A percentile compares a stretch with the other conserved stretches of the same genome.
Conservation (phyloP, 441 rosid genomes). For the Croton laevigatus region DNA sequence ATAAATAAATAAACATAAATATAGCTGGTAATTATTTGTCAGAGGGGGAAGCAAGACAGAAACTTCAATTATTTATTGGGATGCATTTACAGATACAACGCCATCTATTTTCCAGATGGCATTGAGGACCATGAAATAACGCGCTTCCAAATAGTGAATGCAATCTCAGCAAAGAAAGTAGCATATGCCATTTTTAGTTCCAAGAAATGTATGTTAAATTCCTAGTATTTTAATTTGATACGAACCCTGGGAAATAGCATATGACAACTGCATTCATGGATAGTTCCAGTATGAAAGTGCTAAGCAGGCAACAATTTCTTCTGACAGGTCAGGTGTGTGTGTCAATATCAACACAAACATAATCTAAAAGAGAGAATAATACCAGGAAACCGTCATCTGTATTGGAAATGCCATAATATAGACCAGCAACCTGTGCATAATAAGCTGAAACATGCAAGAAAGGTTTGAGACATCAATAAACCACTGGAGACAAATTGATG, state of each 20-base stretch:
- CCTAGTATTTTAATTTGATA: not conserved
- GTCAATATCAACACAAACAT: slow-evolving; percentile 9
- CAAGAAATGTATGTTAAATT: not conserved
- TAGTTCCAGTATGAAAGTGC: not conserved
- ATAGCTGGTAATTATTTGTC: too few relatives aligned
- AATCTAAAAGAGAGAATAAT: not conserved
- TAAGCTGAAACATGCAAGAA: slow-evolving; percentile 50
- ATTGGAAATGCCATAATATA: slow-evolving; percentile 45
- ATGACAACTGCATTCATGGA: not conserved
- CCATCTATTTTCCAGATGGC: not conserved
- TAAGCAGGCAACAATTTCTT: not conserved
- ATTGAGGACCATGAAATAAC: not conserved
- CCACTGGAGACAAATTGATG: not conserved
- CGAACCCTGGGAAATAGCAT: not conserved
- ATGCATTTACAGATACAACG: too few relatives aligned
- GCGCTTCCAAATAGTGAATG: not conserved
- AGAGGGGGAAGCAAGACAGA: too few relatives aligned
- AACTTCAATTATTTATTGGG: too few relatives aligned
- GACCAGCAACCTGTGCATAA: slow-evolving; percentile 87
- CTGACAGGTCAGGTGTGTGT: not conserved
- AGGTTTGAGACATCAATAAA: not conserved
- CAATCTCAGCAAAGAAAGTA: not conserved
- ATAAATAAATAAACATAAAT: not conserved
- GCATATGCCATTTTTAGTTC: not conserved
- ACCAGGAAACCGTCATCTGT: slow-evolving; percentile 71